Evolutionary conservation across 1,284 basidiomycete genomes (phyloP), one percentile per base, ranked within the genome.

Genomic region (Xanthoconium separans): DNA sequence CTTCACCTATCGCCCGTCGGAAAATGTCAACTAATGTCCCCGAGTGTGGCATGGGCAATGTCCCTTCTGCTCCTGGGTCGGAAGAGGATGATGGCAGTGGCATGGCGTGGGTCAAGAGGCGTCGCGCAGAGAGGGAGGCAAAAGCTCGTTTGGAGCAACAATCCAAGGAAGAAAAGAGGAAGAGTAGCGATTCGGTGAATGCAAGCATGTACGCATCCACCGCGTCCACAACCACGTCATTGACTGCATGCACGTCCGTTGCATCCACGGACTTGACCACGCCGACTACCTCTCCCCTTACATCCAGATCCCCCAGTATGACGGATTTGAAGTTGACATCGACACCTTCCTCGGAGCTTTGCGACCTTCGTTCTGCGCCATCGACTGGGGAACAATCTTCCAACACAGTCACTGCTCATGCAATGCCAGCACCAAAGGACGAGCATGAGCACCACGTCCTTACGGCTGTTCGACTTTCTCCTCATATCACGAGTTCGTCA

Each of bases 81-180:
- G 75, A 72, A n/a, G 82, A 80, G 0, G 83, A 89, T 56, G 89
- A 91, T 59, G 88, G 87, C 3, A 84, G 83, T 61, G 89, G 89
- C 9, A 83, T 89, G 80, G 80, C 75, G 1, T 91, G 89, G 89
- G 75, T 89, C 22, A 80, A 75, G 72, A 76, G 66, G 57, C 69
- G 87, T 48, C 75, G 77, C 56, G 83, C 83, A 64, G 75, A 80
- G 64, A 74, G 75, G 49, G 72, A 69, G 65, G 51, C 77, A 73
- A 66, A 71, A 61, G 63, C 65, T 37, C 55, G 77, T 75, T 47
- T 53, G 34, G 71, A 72, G 47, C 72, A 73, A 55, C 75, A 73
- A 58, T 55, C 57, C 15, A 66, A 68, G 50, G 60, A 50, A 6
- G 65, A 66, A 53, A 56, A 57, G 31, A 47, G 61, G 42, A 65